A percentile compares a stretch with the other conserved stretches of the same genome.
Evolutionary conservation across 1,284 basidiomycete genomes (phyloP).

Genomic region (Trichosporon ovoides): DNA sequence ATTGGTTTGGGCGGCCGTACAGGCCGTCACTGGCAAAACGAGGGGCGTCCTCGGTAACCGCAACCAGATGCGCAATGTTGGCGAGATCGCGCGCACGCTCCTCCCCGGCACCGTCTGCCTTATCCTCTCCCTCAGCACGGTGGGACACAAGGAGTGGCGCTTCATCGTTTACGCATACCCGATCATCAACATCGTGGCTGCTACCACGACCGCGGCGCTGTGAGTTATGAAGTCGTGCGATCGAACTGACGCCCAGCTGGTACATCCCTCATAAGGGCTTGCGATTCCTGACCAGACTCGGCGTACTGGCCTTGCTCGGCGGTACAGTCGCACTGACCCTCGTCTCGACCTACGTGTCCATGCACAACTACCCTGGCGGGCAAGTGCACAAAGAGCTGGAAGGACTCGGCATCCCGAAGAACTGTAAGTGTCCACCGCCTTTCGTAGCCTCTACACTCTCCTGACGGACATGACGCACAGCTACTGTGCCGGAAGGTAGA

Average conservation of each 20-base stretch:
- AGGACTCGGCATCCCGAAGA: slow-evolving; percentile 33
- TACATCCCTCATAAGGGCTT: slow-evolving; percentile 4
- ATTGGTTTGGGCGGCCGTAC: slow-evolving; percentile 45
- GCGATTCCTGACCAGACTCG: slow-evolving; percentile 24
- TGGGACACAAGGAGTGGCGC: slow-evolving; percentile 78
- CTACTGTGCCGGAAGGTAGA: slow-evolving; percentile 9
- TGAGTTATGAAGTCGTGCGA: slow-evolving; percentile 8
- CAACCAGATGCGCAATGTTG: slow-evolving; percentile 13
- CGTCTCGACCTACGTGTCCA: slow-evolving; percentile 59
- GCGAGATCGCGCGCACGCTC: slow-evolving; percentile 22
- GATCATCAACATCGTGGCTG: slow-evolving; percentile 71
- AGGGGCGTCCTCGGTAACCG: slow-evolving; percentile 6
- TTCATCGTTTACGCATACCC: slow-evolving; percentile 88
- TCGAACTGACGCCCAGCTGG: slow-evolving; percentile 19
- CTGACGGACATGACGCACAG: background rate
- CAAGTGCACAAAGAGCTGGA: slow-evolving; percentile 65
- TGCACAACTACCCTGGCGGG: slow-evolving; percentile 86
- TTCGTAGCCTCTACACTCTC: background rate
- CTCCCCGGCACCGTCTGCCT: slow-evolving; percentile 56
- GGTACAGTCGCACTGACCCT: slow-evolving; percentile 56
- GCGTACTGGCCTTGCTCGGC: slow-evolving; percentile 51
- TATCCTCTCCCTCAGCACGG: slow-evolving; percentile 62
- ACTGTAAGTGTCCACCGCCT: background rate
- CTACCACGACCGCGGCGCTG: slow-evolving; percentile 53
- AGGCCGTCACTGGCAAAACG: background rate